These are phyloP conservation scores for Cytospora schulzeri DNA, from an alignment of 2,329 filamentous ascomycete genomes.

Conservation along the genomic window DNA sequence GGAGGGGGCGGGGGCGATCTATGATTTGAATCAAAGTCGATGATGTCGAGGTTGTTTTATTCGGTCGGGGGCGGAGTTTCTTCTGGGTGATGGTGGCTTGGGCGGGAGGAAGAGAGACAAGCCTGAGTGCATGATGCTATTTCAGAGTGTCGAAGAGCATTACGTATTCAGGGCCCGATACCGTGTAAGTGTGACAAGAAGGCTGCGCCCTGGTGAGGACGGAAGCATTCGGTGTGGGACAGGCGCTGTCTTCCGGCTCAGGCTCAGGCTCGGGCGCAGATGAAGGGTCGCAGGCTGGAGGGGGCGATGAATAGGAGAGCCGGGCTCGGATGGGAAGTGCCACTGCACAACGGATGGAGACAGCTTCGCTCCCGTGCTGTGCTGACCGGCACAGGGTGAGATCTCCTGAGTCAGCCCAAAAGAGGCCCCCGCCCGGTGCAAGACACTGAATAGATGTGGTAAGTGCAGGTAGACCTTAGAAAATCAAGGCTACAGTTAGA, in stretches of 20 bases:
- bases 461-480: neutral
- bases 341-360: slow-evolving; percentile 20
- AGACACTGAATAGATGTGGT: neutral
- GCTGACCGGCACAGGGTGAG: slow-evolving; percentile 14
- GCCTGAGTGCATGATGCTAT: slow-evolving; percentile 29
- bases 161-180: slow-evolving; percentile 24
- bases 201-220: slow-evolving; percentile 17
- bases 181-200: slow-evolving; percentile 15
- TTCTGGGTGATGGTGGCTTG: slow-evolving; percentile 27
- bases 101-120: slow-evolving; percentile 25
- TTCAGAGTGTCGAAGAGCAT: slow-evolving; percentile 24
- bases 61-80: slow-evolving; percentile 25
- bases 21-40: slow-evolving; percentile 11
- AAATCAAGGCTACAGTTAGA: neutral
- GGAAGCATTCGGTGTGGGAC: slow-evolving; percentile 3
- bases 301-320: slow-evolving; percentile 11
- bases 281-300: slow-evolving; percentile 10
- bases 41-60: slow-evolving; percentile 23
- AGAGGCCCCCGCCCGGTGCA: neutral
- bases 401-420: slow-evolving; percentile 26
- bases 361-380: slow-evolving; percentile 1
- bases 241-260: neutral
- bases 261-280: slow-evolving; percentile 3
- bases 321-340: slow-evolving; percentile 21
- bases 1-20: slow-evolving; percentile 4